A percentile compares a stretch with the other conserved stretches of the same genome.
Evolutionary conservation across 768 basidiomycete genomes (phyloP).

Genomic region (Lentinus tigrinus): DNA sequence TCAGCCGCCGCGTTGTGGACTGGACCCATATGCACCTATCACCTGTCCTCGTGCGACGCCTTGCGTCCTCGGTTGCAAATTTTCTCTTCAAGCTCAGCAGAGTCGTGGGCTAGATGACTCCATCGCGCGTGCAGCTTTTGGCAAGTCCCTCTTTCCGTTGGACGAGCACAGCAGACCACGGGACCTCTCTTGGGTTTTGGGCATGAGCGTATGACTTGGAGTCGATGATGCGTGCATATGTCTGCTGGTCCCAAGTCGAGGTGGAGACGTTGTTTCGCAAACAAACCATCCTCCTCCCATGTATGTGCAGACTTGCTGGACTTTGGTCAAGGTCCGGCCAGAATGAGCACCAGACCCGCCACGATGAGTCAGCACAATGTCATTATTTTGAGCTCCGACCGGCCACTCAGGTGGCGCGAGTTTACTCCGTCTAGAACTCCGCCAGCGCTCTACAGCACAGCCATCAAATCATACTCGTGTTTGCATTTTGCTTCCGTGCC

Average conservation of each 20-base stretch:
- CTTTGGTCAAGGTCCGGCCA: neutral
- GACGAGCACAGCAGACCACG: neutral
- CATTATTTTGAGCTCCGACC: neutral
- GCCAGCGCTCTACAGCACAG: neutral
- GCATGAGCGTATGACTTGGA: neutral
- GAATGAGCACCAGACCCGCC: neutral
- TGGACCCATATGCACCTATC: slow-evolving; percentile 3
- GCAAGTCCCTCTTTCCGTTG: neutral
- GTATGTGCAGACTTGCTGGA: neutral
- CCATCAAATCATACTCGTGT: too few relatives aligned
- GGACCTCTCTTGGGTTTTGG: neutral
- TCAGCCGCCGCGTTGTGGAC: neutral
- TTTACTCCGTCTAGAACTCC: neutral
- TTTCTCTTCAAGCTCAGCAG: neutral
- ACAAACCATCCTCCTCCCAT: neutral
- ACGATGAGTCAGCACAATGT: neutral
- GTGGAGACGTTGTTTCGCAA: neutral
- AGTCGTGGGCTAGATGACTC: neutral
- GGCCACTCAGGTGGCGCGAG: neutral
- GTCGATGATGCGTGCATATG: too few relatives aligned
- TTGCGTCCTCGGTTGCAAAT: neutral
- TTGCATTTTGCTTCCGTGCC: neutral
- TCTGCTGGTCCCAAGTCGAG: too few relatives aligned
- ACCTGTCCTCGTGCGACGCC: neutral
- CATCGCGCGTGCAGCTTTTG: neutral